These are phyloP conservation scores for Cardiospermum halicacabum DNA, from an alignment of 345 rosid genomes.

Conservation along the genomic window DNA sequence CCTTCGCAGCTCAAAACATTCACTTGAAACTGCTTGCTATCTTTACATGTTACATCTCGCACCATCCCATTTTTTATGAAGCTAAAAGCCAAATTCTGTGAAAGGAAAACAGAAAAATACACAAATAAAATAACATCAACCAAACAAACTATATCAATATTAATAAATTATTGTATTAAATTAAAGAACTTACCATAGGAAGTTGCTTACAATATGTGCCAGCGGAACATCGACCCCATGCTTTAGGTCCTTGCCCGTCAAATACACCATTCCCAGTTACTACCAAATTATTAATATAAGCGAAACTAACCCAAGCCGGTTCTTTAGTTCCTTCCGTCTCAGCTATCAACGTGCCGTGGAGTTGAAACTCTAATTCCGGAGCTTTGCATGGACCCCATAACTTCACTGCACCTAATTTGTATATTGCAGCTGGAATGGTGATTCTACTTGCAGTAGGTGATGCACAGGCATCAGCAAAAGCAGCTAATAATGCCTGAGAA, in stretches of 20 bases:
- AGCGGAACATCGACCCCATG: conserved; percentile 30
- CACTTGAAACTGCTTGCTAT: conserved; percentile 48
- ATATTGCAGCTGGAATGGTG: conserved; percentile 33
- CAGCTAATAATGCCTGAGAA: conserved; percentile 31
- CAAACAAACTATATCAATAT: too few species aligned
- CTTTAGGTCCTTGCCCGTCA: conserved; percentile 40
- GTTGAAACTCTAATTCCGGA: conserved; percentile 22
- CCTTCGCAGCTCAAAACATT: conserved; percentile 35
- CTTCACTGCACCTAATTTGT: conserved; percentile 20
- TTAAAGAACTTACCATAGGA: conserved; percentile 28
- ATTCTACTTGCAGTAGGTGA: conserved; percentile 23
- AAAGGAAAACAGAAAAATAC: too few species aligned
- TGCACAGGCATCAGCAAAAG: conserved; percentile 33
- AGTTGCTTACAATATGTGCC: conserved; percentile 24
- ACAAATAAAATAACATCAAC: background rate
- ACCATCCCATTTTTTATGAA: too few species aligned
- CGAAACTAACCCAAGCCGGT: conserved; percentile 33
- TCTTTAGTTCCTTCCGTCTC: conserved; percentile 3
- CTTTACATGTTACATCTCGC: too few species aligned
- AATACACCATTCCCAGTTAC: conserved; percentile 32
- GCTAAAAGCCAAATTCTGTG: too few species aligned
- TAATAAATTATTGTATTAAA: too few species aligned
- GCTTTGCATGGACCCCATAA: conserved; percentile 49
- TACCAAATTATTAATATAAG: conserved; percentile 16
- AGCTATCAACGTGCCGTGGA: conserved; percentile 41